These are phyloP conservation scores for Trifolium subterraneum DNA, from an alignment of 306 rosid genomes.

Conservation along the genomic window DNA sequence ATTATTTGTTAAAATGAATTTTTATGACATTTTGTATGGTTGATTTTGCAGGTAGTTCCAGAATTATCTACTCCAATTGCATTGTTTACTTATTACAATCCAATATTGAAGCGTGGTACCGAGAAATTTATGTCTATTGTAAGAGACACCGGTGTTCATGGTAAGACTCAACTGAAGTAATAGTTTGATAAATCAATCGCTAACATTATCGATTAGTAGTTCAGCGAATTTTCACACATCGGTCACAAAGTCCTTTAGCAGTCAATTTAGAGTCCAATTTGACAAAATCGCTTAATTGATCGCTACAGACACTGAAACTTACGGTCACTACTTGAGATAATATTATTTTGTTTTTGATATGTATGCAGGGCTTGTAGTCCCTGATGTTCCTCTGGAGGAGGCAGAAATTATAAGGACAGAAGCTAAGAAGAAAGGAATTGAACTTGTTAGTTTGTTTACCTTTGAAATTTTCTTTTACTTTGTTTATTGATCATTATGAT, in stretches of 20 bases:
- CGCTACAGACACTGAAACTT: background rate
- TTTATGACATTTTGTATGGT: conserved; percentile 28
- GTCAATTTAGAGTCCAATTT: background rate
- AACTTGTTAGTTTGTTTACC: conserved; percentile 63
- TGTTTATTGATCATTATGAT: conserved; percentile 19
- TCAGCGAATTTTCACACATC: no score
- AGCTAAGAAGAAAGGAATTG: conserved; percentile 77
- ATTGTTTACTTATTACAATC: conserved; percentile 85
- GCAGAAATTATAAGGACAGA: conserved; percentile 67
- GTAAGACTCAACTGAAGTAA: conserved; percentile 51
- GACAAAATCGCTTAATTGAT: background rate
- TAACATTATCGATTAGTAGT: background rate
- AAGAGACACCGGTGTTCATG: conserved; percentile 74
- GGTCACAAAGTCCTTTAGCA: background rate
- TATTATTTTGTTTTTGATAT: no score
- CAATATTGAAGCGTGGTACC: conserved; percentile 86
- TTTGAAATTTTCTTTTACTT: conserved; percentile 8
- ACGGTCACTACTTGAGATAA: no score
- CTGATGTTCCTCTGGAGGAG: conserved; percentile 95
- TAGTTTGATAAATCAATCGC: conserved; percentile 14
- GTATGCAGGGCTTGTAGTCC: conserved; percentile 85
- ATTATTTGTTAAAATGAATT: conserved; percentile 7
- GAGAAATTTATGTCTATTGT: conserved; percentile 71
- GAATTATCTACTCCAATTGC: conserved; percentile 86
- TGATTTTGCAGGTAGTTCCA: conserved; percentile 76